Base-by-base conservation (phyloP, 805 yeast species). In the Lachancea meyersii region DNA sequence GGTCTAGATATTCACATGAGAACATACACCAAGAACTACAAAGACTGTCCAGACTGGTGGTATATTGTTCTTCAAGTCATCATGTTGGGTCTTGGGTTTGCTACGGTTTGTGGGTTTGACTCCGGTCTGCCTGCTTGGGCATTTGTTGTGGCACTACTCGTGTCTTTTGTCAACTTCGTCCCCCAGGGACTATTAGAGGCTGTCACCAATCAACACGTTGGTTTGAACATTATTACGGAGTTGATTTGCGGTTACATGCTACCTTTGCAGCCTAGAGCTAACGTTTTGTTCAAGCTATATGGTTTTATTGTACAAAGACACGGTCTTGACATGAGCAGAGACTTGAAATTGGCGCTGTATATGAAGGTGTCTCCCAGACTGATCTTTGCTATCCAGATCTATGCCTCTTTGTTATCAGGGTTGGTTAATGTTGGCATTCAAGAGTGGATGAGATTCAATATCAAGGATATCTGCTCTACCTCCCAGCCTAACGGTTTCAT, bases 41-140 rank as follows among this genome's bases (percentile, higher is more conserved):
- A 71, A 30, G 87, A 82, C 49, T 86, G 80, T 17, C 93, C 94
- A 1, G 83, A 79, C 49, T 78, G 81, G 80, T 80, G 87, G 86
- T 82, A 73, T 48, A 70, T 42, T 3, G 40, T 49, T 7, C 32
- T 60, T 10, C 64, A 60, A 27, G 54, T 56, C 7, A 34, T 58
- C 8, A 53, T 52, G 39, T 28, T 60, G 5, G 65, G 54, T 1
- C 35, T 63, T 13, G 60, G 64, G 1, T 61, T 62, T 31, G 60
- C 60, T 3, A 53, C 65, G 2, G 60, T 64, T n/a, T 57, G 65
- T 40, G 54, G 52, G 3, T 68, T 67, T 57, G 65, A 71, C 33
- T 68, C 77, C 1, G 78, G 75, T 38, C 72, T 80, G 5, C 83
- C 85, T 2, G 71, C 78, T n/a, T 79, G 81, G 81, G 80, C 79